Evolutionary conservation across 1,284 basidiomycete genomes (phyloP).

Genomic region (Xerocomus cyaneibrunnescens): DNA sequence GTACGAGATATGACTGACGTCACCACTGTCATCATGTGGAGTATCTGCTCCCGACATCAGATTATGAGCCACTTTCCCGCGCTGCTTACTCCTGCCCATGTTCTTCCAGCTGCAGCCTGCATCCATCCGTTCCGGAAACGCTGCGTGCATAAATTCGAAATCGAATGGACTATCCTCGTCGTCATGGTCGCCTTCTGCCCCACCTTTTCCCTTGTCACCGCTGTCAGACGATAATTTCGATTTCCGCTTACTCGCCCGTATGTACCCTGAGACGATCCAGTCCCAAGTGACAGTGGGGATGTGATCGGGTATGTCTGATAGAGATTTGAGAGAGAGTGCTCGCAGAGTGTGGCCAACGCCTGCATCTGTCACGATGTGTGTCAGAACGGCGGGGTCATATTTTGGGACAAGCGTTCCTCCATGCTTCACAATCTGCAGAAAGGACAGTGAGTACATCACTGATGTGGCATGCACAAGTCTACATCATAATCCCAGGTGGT

Average conservation of each 20-base stretch:
- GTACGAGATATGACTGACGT: slow-evolving; percentile 43
- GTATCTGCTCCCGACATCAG: neutral
- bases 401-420: slow-evolving; percentile 56
- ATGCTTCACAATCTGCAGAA: slow-evolving; percentile 50
- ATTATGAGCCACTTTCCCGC: neutral
- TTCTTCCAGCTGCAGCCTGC: slow-evolving; percentile 36
- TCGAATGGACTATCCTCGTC: slow-evolving; percentile 26
- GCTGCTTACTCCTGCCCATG: slow-evolving; percentile 1
- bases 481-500: neutral
- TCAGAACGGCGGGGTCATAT: slow-evolving; percentile 54
- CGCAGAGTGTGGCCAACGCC: slow-evolving; percentile 38
- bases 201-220: neutral
- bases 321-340: slow-evolving; percentile 43
- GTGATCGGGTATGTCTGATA: slow-evolving; percentile 56
- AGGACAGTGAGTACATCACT: slow-evolving; percentile 3
- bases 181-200: slow-evolving; percentile 1
- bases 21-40: slow-evolving; percentile 23
- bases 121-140: slow-evolving; percentile 48
- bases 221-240: neutral
- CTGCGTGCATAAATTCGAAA: slow-evolving; percentile 45
- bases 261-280: slow-evolving; percentile 47
- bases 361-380: slow-evolving; percentile 62
- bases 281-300: slow-evolving; percentile 64
- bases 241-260: slow-evolving; percentile 9
- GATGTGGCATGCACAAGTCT: neutral